Conservation (phyloP, 2,329 filamentous ascomycete genomes). For the Colletotrichum siamense region DNA sequence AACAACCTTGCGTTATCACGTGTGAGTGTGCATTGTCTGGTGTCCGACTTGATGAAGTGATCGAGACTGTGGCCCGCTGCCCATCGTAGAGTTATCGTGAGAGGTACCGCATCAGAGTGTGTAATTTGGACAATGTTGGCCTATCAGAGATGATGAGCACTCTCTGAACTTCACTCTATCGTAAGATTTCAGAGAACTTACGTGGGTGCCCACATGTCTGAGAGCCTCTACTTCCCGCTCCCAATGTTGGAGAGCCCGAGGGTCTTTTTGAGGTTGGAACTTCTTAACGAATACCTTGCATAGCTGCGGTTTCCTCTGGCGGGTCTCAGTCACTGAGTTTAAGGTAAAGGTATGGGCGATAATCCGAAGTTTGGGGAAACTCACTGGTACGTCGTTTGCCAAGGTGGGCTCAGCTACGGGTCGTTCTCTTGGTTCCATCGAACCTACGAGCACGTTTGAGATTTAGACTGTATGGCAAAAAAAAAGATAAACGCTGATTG, state of each 20-base stretch:
- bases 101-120: not conserved
- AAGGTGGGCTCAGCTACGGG: not conserved
- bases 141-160: not conserved
- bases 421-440: not conserved
- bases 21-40: not conserved
- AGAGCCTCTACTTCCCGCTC: not conserved
- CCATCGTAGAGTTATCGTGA: not conserved
- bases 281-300: not conserved
- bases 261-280: not conserved
- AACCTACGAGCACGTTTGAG: not conserved
- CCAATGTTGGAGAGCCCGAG: not conserved
- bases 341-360: not conserved
- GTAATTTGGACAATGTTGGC: not conserved
- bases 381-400: not conserved
- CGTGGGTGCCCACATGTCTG: not conserved
- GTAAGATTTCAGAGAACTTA: not conserved
- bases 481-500: not conserved
- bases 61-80: not conserved
- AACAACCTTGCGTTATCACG: not conserved
- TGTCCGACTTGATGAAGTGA: not conserved
- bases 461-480: not conserved
- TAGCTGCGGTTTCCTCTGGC: not conserved
- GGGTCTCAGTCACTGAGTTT: not conserved
- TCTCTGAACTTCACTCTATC: not conserved
- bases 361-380: fast-evolving